Percentiles rank a stretch among this genome's conserved stretches.
phyloP scores from a whole-genome alignment of 208 protist species.

The Acanthamoeba lenticulata region DNA sequence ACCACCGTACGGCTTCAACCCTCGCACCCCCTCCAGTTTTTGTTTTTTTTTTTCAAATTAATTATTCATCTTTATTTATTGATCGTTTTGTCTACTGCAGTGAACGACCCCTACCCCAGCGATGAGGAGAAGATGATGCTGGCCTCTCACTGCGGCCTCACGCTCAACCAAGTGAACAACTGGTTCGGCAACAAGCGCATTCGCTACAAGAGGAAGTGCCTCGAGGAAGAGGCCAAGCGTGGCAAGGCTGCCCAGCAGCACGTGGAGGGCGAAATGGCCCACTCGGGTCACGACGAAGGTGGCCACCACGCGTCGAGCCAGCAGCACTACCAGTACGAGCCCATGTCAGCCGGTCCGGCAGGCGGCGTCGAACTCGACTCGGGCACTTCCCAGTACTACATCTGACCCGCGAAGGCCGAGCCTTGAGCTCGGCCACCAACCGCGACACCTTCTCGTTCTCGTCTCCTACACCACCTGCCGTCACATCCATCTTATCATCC shows the following conservation, averaged over 20 bases:
- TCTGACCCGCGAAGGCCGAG: background rate
- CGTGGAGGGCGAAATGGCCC: background rate
- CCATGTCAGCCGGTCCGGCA: background rate
- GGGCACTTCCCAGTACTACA: conserved; percentile 38
- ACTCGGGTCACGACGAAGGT: background rate
- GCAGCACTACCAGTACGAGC: background rate
- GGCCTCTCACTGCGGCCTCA: conserved; percentile 53
- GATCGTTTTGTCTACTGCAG: background rate
- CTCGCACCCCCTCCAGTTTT: background rate
- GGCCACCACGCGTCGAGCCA: background rate
- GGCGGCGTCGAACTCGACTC: conserved; percentile 25
- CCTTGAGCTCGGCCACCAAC: background rate
- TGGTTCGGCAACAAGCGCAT: conserved; percentile 73
- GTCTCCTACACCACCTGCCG: background rate
- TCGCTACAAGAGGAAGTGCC: conserved; percentile 61
- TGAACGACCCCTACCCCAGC: conserved; percentile 68
- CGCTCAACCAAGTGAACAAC: conserved; percentile 69
- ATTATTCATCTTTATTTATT: background rate
- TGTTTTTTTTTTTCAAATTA: background rate
- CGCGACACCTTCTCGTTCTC: background rate
- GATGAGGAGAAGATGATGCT: conserved; percentile 64
- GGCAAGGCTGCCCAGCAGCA: conserved; percentile 26
- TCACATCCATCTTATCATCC: background rate
- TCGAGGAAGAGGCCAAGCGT: conserved; percentile 60
- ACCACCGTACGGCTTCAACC: background rate